phyloP scores from a whole-genome alignment of 2,329 filamentous ascomycete species.

The Ophiostoma sp. region DNA sequence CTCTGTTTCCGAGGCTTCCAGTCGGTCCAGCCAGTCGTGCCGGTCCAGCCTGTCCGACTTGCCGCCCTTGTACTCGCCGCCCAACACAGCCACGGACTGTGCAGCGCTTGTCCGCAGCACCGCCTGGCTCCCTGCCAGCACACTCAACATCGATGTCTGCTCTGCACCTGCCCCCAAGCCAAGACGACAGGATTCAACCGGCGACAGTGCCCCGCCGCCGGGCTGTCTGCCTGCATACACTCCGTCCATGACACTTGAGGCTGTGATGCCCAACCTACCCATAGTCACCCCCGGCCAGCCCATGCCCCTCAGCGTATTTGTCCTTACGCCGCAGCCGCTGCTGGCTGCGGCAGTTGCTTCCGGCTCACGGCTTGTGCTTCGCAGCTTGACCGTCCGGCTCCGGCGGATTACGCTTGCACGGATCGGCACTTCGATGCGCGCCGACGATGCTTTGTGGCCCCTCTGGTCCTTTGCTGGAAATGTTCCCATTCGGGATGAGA shows the following conservation, averaged over 20 bases:
- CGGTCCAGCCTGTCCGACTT: background rate
- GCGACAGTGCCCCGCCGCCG: background rate
- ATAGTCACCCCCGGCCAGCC: slow-evolving; percentile 13
- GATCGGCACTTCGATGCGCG: slow-evolving; percentile 7
- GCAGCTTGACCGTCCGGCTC: background rate
- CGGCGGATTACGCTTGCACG: background rate
- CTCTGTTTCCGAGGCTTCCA: background rate
- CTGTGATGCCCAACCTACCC: slow-evolving; percentile 5
- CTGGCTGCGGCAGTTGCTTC: background rate
- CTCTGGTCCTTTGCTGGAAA: background rate
- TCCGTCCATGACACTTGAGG: slow-evolving; percentile 13
- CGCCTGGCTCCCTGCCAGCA: background rate
- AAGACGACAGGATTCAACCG: background rate
- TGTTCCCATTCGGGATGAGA: background rate
- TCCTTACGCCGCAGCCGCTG: background rate
- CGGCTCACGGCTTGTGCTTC: background rate
- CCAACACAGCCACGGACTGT: background rate
- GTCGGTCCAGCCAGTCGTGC: background rate
- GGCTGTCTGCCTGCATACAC: slow-evolving; percentile 16
- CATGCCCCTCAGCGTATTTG: background rate
- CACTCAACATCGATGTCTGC: background rate
- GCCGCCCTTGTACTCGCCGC: background rate
- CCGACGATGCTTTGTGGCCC: slow-evolving; percentile 11
- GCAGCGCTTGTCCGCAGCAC: slow-evolving; percentile 12
- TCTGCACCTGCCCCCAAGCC: background rate